These are phyloP conservation scores for Fagus sylvatica DNA, from an alignment of 306 rosid species.

Conservation along the genomic window DNA sequence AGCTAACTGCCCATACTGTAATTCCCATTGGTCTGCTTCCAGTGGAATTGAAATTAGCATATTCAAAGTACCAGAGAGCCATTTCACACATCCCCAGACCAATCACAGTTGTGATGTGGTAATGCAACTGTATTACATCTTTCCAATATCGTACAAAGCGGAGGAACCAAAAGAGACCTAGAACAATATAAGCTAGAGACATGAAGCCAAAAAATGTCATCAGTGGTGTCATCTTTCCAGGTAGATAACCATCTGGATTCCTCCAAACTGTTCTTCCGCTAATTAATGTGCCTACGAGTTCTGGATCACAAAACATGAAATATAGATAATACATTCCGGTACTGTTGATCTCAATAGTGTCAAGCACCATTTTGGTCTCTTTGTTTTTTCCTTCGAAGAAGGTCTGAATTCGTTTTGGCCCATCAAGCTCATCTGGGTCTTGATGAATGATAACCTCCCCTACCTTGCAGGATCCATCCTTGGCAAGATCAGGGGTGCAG, in stretches of 20 bases:
- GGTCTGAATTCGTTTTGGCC: conserved; percentile 62
- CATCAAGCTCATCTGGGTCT: conserved; percentile 42
- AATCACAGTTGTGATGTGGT: conserved; percentile 69
- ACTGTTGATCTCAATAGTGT: conserved; percentile 52
- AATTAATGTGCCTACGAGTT: conserved; percentile 52
- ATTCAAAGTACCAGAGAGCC: conserved; percentile 80
- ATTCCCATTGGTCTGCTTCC: conserved; percentile 76
- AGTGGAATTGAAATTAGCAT: conserved; percentile 66
- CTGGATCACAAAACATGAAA: conserved; percentile 84
- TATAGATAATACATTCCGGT: conserved; percentile 76
- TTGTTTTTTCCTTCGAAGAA: conserved; percentile 62
- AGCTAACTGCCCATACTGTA: conserved; percentile 66
- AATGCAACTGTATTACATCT: conserved; percentile 67
- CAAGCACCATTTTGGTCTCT: conserved; percentile 57
- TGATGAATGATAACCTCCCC: conserved; percentile 72
- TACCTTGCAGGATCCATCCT: conserved; percentile 64
- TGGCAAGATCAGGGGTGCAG: conserved; percentile 70
- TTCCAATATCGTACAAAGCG: conserved; percentile 66
- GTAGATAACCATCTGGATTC: conserved; percentile 73
- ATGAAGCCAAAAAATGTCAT: conserved; percentile 72
- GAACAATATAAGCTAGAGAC: conserved; percentile 67
- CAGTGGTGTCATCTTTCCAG: conserved; percentile 68
- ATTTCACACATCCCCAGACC: conserved; percentile 83
- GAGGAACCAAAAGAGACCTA: conserved; percentile 71
- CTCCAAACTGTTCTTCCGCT: conserved; percentile 78